Evolutionary conservation across 768 basidiomycete genomes (phyloP).

Genomic region (Kwoniella sp.): DNA sequence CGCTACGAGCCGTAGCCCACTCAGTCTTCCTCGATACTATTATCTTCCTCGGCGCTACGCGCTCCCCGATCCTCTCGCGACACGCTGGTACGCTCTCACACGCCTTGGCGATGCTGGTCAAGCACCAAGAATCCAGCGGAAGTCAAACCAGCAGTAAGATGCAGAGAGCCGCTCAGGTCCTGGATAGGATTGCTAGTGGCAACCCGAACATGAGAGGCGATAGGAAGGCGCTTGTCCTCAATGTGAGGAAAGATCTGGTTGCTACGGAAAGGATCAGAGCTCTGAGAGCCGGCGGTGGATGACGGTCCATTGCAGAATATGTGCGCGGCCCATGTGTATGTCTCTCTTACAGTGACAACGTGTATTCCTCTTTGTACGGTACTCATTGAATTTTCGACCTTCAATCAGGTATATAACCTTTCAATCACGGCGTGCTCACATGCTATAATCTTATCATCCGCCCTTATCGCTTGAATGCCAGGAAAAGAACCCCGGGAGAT

Average conservation of each 20-base stretch:
- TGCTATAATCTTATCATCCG: no score
- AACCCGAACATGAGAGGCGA: background rate
- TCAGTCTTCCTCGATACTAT: conserved; percentile 41
- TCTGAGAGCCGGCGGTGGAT: conserved; percentile 8
- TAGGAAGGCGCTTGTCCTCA: conserved; percentile 18
- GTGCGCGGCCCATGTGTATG: no score
- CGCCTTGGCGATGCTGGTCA: conserved; percentile 18
- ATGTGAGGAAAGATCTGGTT: conserved; percentile 29
- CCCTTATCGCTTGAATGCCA: no score
- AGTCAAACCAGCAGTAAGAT: conserved; percentile 20
- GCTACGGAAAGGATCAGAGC: conserved; percentile 37
- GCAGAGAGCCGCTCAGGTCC: conserved; percentile 22
- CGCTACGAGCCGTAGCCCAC: conserved; percentile 35
- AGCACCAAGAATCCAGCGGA: conserved; percentile 13
- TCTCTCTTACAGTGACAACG: no score
- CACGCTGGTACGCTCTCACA: conserved; percentile 20
- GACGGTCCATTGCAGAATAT: background rate
- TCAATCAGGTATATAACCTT: no score
- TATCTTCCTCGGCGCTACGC: conserved; percentile 28
- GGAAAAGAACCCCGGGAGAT: no score
- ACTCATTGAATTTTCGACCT: no score
- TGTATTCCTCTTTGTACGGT: no score
- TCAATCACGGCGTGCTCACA: no score
- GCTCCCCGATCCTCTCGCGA: conserved; percentile 17
- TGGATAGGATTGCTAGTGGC: conserved; percentile 13